Evolutionary conservation across 768 basidiomycete genomes (phyloP).

Genomic region (Hebeloma cylindrosporum): DNA sequence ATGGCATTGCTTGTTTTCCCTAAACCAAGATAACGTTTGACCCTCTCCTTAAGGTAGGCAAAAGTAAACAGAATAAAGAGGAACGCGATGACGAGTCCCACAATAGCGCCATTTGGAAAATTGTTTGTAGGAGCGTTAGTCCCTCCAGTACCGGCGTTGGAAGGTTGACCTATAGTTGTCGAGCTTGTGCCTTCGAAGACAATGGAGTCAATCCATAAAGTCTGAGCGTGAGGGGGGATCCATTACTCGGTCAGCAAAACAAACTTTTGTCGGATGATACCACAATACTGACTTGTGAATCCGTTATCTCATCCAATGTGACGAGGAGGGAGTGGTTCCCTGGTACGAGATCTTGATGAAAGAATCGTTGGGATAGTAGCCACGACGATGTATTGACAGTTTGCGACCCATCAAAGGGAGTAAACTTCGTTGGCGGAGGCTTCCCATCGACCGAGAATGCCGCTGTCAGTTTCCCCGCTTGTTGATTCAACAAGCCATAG

Average conservation of each 20-base stretch:
- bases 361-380: conserved; percentile 17
- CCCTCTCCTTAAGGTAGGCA: no score
- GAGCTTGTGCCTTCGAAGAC: conserved; percentile 13
- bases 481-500: conserved; percentile 18
- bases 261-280: no score
- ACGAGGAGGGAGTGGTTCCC: conserved; percentile 16
- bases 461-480: conserved; percentile 15
- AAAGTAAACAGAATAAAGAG: no score
- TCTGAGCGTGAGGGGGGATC: no score
- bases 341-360: conserved; percentile 14
- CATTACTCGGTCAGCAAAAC: no score
- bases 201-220: conserved; percentile 18
- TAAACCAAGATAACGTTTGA: no score
- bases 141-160: not conserved
- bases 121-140: not conserved
- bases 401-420: conserved; percentile 14
- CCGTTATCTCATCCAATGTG: conserved; percentile 13
- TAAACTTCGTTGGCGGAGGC: not conserved
- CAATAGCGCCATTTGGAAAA: conserved; percentile 4
- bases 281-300: conserved; percentile 13
- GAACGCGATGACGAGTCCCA: conserved; percentile 3
- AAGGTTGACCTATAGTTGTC: conserved; percentile 3
- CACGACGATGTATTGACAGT: conserved; percentile 8
- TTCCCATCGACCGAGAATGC: conserved; percentile 16
- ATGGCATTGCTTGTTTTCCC: no score